Conservation (phyloP, 2,329 filamentous ascomycete genomes). For the Ceratocystis harringtonii region DNA sequence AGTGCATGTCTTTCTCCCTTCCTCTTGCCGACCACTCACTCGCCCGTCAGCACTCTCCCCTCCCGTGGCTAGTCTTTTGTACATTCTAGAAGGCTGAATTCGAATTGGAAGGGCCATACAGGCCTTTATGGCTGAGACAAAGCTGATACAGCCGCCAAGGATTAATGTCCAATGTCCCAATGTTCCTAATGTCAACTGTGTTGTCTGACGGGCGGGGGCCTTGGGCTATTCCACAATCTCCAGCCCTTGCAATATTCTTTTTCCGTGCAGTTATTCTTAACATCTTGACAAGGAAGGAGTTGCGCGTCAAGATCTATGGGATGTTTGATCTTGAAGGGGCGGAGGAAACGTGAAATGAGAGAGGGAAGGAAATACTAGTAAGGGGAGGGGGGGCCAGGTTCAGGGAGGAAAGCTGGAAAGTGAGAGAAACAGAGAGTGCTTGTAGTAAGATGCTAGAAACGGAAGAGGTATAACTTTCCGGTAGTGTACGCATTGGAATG, state of each 20-base stretch:
- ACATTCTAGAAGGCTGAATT: constrained; percentile 4
- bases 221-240: neutral
- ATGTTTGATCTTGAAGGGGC: neutral
- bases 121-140: constrained; percentile 12
- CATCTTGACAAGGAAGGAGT: neutral
- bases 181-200: neutral
- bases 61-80: neutral
- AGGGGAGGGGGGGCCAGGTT: too few relatives aligned
- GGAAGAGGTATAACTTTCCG: constrained; percentile 2
- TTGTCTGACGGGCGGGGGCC: neutral
- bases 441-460: neutral
- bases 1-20: neutral
- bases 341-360: too few relatives aligned
- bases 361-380: too few relatives aligned
- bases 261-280: neutral
- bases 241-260: neutral
- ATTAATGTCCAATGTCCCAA: neutral
- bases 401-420: neutral
- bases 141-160: constrained; percentile 13
- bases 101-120: neutral
- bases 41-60: neutral
- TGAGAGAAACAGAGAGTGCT: neutral
- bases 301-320: neutral
- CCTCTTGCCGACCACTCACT: neutral
- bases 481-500: neutral